Evolutionary conservation across 495 filamentous ascomycete species (phyloP), one percentile per base, ranked within the genome.

Genomic region (Penicillium coffeae): DNA sequence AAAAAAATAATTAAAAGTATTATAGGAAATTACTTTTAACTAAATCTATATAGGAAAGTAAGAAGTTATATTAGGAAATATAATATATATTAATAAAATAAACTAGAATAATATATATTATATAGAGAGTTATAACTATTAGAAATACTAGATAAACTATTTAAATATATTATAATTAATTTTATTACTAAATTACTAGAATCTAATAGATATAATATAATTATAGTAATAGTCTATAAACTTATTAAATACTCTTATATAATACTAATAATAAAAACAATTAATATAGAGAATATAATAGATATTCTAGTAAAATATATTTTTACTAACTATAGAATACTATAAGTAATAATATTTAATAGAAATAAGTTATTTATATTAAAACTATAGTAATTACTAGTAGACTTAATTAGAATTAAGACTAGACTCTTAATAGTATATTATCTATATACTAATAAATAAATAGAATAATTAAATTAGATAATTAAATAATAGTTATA

Each of bases 131-230:
- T 63, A 13, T 35, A 58, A 25, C 40, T 52, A 0, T 21, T 43
- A 10, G 33, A 48, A 34, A 4, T 40, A 41, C 47, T 46, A n/a
- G 49, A 16, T 16, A 0, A 37, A 1, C 43, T n/a, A n/a, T n/a
- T n/a, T n/a, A n/a, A n/a, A n/a, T n/a, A n/a, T n/a, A n/a, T n/a
- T n/a, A n/a, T n/a, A n/a, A 50, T 60, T 9, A 42, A 65, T 21
- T 58, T 65, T 35, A 56, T 60, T 15, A 48, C 48, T 3, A 47
- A 54, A 27, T 19, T 47, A 38, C 45, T 33, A 19, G 9, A 32
- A 10, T 50, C 16, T 38, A 33, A 42, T 8, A 27, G 7, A 45
- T 39, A 45, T 7, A 15, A 54, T 42, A 44, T 43, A 8, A 55
- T 52, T 34, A 49, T 44, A 10, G 22, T 48, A 30, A 30, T 30